These are phyloP conservation scores for Monilinia aucupariae DNA, from an alignment of 2,329 filamentous ascomycete species.

Conservation along the genomic window DNA sequence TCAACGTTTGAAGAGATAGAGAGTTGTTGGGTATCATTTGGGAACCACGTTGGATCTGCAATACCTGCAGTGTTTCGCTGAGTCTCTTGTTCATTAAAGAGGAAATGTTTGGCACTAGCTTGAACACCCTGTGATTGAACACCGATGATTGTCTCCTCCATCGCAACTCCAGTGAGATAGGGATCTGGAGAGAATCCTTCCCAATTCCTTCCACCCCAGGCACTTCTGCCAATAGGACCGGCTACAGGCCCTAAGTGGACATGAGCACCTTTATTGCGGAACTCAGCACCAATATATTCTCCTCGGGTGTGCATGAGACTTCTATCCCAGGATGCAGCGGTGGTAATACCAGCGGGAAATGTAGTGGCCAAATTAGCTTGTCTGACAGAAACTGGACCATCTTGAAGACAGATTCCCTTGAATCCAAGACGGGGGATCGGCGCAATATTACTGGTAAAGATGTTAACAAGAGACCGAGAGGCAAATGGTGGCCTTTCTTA, in stretches of 20 bases:
- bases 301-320: conserved; percentile 50
- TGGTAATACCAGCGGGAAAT: conserved; percentile 62
- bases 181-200: conserved; percentile 35
- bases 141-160: conserved; percentile 35
- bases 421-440: conserved; percentile 28
- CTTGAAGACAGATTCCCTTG: conserved; percentile 29
- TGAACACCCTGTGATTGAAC: conserved; percentile 36
- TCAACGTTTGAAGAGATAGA: conserved; percentile 63
- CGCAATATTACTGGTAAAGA: conserved; percentile 25
- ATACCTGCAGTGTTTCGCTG: conserved; percentile 30
- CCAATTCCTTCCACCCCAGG: conserved; percentile 43
- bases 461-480: background rate
- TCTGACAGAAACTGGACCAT: conserved; percentile 59
- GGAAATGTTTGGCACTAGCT: conserved; percentile 38
- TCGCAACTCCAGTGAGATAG: conserved; percentile 34
- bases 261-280: conserved; percentile 69
- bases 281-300: conserved; percentile 50
- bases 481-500: conserved; percentile 12
- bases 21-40: conserved; percentile 36
- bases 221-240: conserved; percentile 44
- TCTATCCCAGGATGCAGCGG: conserved; percentile 64
- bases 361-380: conserved; percentile 66
- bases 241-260: conserved; percentile 53
- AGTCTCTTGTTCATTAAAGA: conserved; percentile 50
- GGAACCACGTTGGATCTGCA: background rate